phyloP scores from a whole-genome alignment of 2,329 filamentous ascomycete genomes.

The Penicillium occitanis region DNA sequence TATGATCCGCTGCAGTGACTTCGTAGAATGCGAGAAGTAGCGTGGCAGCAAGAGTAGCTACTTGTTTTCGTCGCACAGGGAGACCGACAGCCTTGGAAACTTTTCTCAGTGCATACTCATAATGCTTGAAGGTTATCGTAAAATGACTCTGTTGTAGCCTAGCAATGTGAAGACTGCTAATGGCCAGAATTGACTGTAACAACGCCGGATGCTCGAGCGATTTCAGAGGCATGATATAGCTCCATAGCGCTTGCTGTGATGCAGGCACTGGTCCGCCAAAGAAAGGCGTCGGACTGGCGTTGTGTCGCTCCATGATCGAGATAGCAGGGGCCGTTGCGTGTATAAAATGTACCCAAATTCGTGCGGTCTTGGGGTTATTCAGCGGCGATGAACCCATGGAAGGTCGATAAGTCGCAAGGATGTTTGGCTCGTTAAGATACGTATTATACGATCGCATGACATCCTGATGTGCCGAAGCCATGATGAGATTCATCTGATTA shows the following conservation, averaged over 20 bases:
- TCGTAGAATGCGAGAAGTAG: slow-evolving; percentile 88
- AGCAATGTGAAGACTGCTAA: slow-evolving; percentile 84
- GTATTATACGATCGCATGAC: slow-evolving; percentile 52
- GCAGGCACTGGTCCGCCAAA: slow-evolving; percentile 63
- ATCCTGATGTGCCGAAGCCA: slow-evolving; percentile 45
- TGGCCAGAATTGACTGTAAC: slow-evolving; percentile 83
- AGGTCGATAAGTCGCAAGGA: slow-evolving; percentile 66
- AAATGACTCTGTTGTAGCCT: slow-evolving; percentile 71
- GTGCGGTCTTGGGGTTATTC: slow-evolving; percentile 74
- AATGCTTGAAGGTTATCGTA: slow-evolving; percentile 85
- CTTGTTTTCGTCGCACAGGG: slow-evolving; percentile 66
- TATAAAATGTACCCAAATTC: slow-evolving; percentile 89
- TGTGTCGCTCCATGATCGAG: slow-evolving; percentile 82
- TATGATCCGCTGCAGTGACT: slow-evolving; percentile 89
- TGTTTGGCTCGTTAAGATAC: slow-evolving; percentile 48
- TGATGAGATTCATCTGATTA: slow-evolving; percentile 46
- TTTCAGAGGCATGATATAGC: slow-evolving; percentile 77
- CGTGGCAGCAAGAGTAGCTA: slow-evolving; percentile 83
- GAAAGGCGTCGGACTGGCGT: slow-evolving; percentile 68
- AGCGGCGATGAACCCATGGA: slow-evolving; percentile 68
- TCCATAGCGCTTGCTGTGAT: slow-evolving; percentile 61
- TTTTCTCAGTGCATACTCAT: slow-evolving; percentile 77
- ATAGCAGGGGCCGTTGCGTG: slow-evolving; percentile 82
- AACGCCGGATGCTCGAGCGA: slow-evolving; percentile 83
- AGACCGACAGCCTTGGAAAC: slow-evolving; percentile 74